Conservation (phyloP, 768 basidiomycete genomes). For the Amanita inopinata region DNA sequence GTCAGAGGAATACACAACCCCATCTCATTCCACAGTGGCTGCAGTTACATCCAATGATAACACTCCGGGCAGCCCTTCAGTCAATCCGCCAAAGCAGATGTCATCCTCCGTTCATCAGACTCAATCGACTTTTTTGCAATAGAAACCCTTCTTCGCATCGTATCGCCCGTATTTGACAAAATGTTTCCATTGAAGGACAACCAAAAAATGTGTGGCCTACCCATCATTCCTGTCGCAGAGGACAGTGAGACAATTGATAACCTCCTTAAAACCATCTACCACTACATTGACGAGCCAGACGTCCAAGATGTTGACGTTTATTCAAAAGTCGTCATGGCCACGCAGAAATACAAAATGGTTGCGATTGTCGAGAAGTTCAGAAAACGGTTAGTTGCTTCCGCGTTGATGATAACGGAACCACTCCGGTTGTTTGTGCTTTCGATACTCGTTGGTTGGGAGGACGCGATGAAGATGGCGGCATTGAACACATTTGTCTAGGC, state of each 20-base stretch:
- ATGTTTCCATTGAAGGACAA: conserved; percentile 21
- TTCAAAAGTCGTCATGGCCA: not conserved
- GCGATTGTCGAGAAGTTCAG: not conserved
- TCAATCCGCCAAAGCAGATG: conserved; percentile 11
- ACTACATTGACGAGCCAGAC: not conserved
- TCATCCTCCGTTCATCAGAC: conserved; percentile 12
- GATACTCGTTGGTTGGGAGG: not conserved
- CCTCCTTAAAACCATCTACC: conserved; percentile 9
- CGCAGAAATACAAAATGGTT: conserved; percentile 6
- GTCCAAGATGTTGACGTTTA: not conserved
- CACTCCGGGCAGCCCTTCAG: not conserved
- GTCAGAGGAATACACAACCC: not conserved
- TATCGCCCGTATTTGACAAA: conserved; percentile 11
- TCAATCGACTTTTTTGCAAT: conserved; percentile 2
- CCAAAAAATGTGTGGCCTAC: conserved; percentile 4
- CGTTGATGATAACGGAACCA: conserved; percentile 1
- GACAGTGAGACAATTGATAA: conserved; percentile 7
- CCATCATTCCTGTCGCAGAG: conserved; percentile 11
- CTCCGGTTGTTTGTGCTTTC: conserved; percentile 5
- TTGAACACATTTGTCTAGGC: not conserved
- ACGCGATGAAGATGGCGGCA: conserved; percentile 1
- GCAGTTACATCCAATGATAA: not conserved
- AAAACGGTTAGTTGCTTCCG: not conserved
- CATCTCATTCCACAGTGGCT: not conserved
- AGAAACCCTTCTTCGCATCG: not conserved